Base-by-base conservation (phyloP, 2,329 filamentous ascomycete species). In the Diaporthe australafricana region DNA sequence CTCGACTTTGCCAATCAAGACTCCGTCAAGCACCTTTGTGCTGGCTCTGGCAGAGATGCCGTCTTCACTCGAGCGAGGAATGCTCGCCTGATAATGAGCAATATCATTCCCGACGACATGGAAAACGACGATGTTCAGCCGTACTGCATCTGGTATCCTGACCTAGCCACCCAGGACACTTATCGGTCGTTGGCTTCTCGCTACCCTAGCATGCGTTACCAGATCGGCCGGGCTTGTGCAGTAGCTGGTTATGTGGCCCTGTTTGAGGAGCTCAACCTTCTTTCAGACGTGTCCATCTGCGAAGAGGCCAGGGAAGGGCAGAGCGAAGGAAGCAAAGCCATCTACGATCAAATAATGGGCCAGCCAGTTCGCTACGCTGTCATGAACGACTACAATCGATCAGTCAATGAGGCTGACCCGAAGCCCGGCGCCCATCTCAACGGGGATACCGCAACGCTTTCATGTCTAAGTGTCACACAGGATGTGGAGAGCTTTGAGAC, bases 221-320 rank as follows among this genome's bases (percentile, higher is more conserved):
- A 81, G 47, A 78, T 83, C 20, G 80, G 77, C 32, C 77, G 81
- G 14, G 80, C 81, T 1, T 84, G 81, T 74, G 81, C 81, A 3
- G 80, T 81, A 1, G 82, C 78, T 7, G 81, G 81, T 2, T 84
- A 83, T 63, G 47, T 47, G 14, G 74, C 75, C 30, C 74, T 84
- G 11, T 84, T 81, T 71, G 27, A 48, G 27, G 60, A 50, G 3
- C 60, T 65, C 6, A 17, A 11, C 27, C 27, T 65, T 48, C 45
- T 65, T 9, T 42, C 42, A 11, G 60, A 65, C 12, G 60, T 50
- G 1, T 35, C 27, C 16, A 50, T 50, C 45, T 47, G 20, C 45
- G 60, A 65, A n/a, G 60, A 65, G 42, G 60, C 60, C 8, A 47
- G 60, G 22, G 60, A 65, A 35, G 20, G 16, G 1, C 42, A 65